phyloP scores from a whole-genome alignment of 2,329 filamentous ascomycete genomes.

The Aspergillus pseudoglaucus region DNA sequence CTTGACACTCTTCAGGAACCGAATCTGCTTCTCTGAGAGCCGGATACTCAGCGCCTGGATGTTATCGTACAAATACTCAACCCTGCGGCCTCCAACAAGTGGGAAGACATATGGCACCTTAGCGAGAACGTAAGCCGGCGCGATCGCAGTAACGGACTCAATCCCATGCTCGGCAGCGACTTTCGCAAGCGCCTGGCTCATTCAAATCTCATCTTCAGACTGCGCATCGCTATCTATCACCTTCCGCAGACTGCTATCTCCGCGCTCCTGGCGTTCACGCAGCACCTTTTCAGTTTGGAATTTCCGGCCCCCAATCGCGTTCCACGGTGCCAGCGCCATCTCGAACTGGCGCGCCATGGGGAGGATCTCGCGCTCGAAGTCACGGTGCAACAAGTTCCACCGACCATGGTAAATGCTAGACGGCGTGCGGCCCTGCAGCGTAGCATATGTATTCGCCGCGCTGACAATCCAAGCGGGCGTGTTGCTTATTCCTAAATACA shows the following conservation, averaged over 20 bases:
- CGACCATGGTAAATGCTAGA: conserved; percentile 36
- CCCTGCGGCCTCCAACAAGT: conserved; percentile 62
- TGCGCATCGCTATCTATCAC: conserved; percentile 23
- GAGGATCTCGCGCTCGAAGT: conserved; percentile 37
- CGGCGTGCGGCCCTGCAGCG: conserved; percentile 31
- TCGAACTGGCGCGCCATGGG: conserved; percentile 36
- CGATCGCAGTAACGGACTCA: conserved; percentile 54
- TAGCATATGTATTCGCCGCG: conserved; percentile 35
- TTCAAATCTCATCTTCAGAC: conserved; percentile 44
- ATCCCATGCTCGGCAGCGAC: conserved; percentile 52
- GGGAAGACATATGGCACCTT: conserved; percentile 69
- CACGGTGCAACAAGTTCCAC: conserved; percentile 33
- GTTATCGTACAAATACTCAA: conserved; percentile 64
- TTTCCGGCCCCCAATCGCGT: conserved; percentile 48
- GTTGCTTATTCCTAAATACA: conserved; percentile 38
- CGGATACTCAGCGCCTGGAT: conserved; percentile 60
- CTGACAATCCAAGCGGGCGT: conserved; percentile 36
- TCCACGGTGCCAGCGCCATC: conserved; percentile 53
- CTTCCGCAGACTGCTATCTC: conserved; percentile 36
- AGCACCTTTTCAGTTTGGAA: conserved; percentile 46
- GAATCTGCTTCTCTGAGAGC: conserved; percentile 55
- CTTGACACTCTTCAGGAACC: conserved; percentile 56
- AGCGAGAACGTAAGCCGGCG: conserved; percentile 66
- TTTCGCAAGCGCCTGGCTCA: conserved; percentile 53
- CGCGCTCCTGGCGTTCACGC: conserved; percentile 24